Base-by-base conservation (phyloP, 768 basidiomycete species). In the Holtermannia corniformis region DNA sequence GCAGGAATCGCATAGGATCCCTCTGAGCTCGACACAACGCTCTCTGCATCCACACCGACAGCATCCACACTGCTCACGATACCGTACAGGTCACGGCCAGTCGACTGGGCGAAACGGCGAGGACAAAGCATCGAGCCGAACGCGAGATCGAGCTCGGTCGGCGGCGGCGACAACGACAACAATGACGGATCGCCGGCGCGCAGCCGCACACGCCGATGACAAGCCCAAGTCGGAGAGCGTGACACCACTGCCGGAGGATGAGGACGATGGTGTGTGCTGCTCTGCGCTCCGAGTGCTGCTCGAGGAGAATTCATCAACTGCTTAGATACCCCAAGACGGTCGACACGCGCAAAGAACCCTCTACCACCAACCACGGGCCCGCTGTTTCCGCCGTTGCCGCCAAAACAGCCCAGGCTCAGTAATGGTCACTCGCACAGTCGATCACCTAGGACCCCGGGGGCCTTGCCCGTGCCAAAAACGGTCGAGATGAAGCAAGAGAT, bases 281-380 rank as follows among this genome's bases (percentile, higher is more conserved):
- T 55, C 2, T 1, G n/a, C 19, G 1, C 7, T 47, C 27, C n/a
- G 10, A 27, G 7, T 23, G 22, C 13, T 40, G 42, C 28, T 51
- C 5, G 5, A 19, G 10, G 16, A 11, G 12, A 41, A 7, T 10
- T 16, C 28, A 41, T 24, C 27, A 25, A 12, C 13, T 26, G 11
- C 37, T 37, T 47, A 60, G 62, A 55, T 7, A 50, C 51, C 28
- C 63, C 60, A 1, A 53, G 63, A 47, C 59, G 65, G 23, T 37
- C 58, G 1, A 70, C 68, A 10, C 49, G 70, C 40, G 56, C 57
- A 16, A 56, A 63, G 16, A 79, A 67, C n/a, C 80, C 52, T 65
- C 80, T 53, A 67, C 83, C 49, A 79, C 84, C 52, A 77, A 82
- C 63, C 78, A 80, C 56, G 72, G 76, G 57, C 63, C 76, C 54